phyloP scores from a whole-genome alignment of 805 yeast genomes.

The Lipomyces mesembrius region DNA sequence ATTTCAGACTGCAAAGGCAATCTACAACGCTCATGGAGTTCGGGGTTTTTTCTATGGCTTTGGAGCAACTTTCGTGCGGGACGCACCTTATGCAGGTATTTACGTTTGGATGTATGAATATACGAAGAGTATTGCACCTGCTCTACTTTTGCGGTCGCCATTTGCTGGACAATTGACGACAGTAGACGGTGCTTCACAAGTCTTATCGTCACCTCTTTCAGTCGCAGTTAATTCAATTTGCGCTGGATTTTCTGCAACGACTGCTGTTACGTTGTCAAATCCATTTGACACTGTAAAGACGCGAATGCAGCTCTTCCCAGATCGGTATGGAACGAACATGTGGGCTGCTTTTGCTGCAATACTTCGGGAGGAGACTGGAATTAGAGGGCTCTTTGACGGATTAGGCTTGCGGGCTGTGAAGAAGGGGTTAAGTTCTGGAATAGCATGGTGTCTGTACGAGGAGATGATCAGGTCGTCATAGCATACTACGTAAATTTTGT shows the following conservation, averaged over 20 bases:
- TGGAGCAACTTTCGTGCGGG: conserved; percentile 83
- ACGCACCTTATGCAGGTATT: conserved; percentile 95
- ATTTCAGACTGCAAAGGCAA: conserved; percentile 60
- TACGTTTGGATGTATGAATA: conserved; percentile 86
- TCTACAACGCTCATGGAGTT: conserved; percentile 58
- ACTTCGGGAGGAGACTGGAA: conserved; percentile 54
- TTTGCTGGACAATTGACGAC: not conserved
- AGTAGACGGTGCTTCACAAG: not conserved
- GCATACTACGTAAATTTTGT: not conserved
- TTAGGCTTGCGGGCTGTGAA: conserved; percentile 77
- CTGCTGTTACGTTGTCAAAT: conserved; percentile 85
- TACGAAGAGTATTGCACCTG: conserved; percentile 63
- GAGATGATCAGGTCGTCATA: conserved; percentile 60
- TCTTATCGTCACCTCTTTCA: conserved; percentile 47
- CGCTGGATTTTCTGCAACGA: conserved; percentile 77
- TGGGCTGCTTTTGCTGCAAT: conserved; percentile 46
- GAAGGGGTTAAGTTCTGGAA: conserved; percentile 90
- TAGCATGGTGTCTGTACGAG: conserved; percentile 96
- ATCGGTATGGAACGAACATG: conserved; percentile 50
- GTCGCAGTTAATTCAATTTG: conserved; percentile 70
- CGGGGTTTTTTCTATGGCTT: conserved; percentile 84
- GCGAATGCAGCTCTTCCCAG: conserved; percentile 76
- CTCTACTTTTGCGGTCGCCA: conserved; percentile 42
- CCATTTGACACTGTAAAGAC: conserved; percentile 96
- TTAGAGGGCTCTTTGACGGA: conserved; percentile 75